Evolutionary conservation across 192 early-diverging fungal species (phyloP).

Genomic region (Gonapodya prolifera): DNA sequence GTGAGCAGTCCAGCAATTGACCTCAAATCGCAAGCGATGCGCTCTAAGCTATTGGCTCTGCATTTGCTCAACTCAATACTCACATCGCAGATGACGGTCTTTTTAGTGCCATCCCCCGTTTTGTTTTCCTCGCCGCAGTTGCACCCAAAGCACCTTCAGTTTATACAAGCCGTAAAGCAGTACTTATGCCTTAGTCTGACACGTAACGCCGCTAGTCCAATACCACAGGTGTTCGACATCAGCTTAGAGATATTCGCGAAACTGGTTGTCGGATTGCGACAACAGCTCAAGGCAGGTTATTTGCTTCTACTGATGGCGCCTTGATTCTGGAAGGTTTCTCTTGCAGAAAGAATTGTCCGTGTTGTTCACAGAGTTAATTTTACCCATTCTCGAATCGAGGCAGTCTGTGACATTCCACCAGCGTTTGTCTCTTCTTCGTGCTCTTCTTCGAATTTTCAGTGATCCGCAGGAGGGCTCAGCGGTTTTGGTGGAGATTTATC

Average conservation of each 20-base stretch:
- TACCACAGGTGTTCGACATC: slow-evolving; percentile 68
- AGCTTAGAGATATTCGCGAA: slow-evolving; percentile 75
- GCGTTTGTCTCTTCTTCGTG: slow-evolving; percentile 57
- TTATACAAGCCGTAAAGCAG: slow-evolving; percentile 77
- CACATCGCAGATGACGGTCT: slow-evolving; percentile 59
- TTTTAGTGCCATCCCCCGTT: slow-evolving; percentile 39
- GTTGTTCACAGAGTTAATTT: slow-evolving; percentile 76
- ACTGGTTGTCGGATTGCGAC: slow-evolving; percentile 50
- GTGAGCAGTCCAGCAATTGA: slow-evolving; percentile 47
- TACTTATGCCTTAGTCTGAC: slow-evolving; percentile 70
- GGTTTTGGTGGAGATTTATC: slow-evolving; percentile 77
- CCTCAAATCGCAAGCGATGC: slow-evolving; percentile 63
- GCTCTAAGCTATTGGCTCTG: slow-evolving; percentile 72
- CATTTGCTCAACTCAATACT: slow-evolving; percentile 65
- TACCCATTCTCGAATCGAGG: slow-evolving; percentile 77
- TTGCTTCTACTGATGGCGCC: neutral
- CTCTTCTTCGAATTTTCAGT: slow-evolving; percentile 48
- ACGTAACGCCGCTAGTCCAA: slow-evolving; percentile 64
- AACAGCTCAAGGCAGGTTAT: slow-evolving; percentile 48
- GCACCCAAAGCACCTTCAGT: slow-evolving; percentile 31
- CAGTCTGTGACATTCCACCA: slow-evolving; percentile 48
- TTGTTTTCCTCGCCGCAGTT: slow-evolving; percentile 20
- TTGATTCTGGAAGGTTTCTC: neutral
- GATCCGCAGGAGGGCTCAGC: slow-evolving; percentile 52
- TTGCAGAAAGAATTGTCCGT: slow-evolving; percentile 71